These are phyloP conservation scores for Penicillium expansum DNA, from an alignment of 2,329 filamentous ascomycete genomes.

Conservation along the genomic window DNA sequence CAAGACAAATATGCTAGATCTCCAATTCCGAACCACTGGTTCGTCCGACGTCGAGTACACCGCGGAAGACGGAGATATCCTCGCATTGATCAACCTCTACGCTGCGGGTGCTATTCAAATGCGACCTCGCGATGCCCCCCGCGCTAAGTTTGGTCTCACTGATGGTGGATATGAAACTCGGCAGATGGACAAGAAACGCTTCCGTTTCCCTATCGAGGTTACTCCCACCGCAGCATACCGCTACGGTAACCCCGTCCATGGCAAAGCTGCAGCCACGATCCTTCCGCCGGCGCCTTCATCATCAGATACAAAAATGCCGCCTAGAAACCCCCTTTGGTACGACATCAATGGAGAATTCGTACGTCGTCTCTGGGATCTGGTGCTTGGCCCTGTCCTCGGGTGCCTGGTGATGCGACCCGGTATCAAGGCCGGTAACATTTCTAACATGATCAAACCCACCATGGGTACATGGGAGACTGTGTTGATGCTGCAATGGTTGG, in stretches of 20 bases:
- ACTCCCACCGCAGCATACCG: conserved; percentile 38
- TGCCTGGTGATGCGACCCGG: conserved; percentile 45
- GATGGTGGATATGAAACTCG: conserved; percentile 48
- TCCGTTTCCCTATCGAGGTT: conserved; percentile 46
- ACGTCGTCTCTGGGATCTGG: conserved; percentile 42
- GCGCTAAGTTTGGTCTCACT: conserved; percentile 47
- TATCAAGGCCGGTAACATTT: conserved; percentile 34
- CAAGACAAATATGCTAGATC: conserved; percentile 45
- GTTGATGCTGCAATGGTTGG: conserved; percentile 43
- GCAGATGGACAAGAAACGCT: conserved; percentile 44
- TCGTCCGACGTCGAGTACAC: conserved; percentile 35
- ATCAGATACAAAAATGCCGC: conserved; percentile 11
- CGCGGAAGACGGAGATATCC: conserved; percentile 45
- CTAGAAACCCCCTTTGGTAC: conserved; percentile 48
- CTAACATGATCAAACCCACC: conserved; percentile 38
- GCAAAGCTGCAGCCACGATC: conserved; percentile 7
- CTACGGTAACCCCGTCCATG: conserved; percentile 39
- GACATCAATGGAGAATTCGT: conserved; percentile 46
- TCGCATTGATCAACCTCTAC: conserved; percentile 45
- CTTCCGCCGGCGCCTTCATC: conserved; percentile 18
- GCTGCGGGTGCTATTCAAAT: conserved; percentile 37
- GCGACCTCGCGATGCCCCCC: conserved; percentile 40
- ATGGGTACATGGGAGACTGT: conserved; percentile 45
- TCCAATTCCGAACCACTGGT: conserved; percentile 32
- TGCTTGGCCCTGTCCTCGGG: conserved; percentile 42